Evolutionary conservation across 2,329 filamentous ascomycete genomes (phyloP).

Genomic region (Salinomyces thailandicus): DNA sequence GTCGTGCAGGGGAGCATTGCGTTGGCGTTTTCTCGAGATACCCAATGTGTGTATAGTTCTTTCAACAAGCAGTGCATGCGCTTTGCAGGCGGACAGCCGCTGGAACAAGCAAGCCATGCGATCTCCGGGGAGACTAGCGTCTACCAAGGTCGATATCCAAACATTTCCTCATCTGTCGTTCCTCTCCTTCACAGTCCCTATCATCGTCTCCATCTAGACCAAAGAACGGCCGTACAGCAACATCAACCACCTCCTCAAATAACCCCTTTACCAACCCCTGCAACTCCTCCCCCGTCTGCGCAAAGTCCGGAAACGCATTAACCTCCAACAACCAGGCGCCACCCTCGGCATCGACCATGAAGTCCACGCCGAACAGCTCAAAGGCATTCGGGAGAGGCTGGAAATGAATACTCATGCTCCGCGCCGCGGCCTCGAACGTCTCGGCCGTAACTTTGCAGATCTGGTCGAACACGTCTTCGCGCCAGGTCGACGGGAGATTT

Average conservation of each 20-base stretch:
- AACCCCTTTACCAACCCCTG: conserved; percentile 62
- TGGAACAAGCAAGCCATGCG: too few species aligned
- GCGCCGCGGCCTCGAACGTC: conserved; percentile 75
- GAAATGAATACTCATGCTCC: conserved; percentile 81
- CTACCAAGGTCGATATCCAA: conserved; percentile 38
- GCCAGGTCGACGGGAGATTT: conserved; percentile 32
- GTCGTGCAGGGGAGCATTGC: too few species aligned
- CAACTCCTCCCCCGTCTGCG: conserved; percentile 72
- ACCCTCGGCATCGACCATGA: conserved; percentile 60
- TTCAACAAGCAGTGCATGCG: background rate
- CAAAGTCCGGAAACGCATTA: conserved; percentile 94
- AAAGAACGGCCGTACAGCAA: conserved; percentile 62
- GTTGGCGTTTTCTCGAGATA: background rate
- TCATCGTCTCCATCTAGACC: conserved; percentile 14
- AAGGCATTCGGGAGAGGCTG: conserved; percentile 81
- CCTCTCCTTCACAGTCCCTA: conserved; percentile 6
- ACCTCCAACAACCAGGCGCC: conserved; percentile 73
- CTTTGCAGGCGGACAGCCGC: too few species aligned
- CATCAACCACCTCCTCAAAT: conserved; percentile 62
- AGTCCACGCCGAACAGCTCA: conserved; percentile 87
- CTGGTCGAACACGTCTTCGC: conserved; percentile 57
- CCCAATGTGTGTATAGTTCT: background rate
- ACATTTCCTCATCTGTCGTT: conserved; percentile 28
- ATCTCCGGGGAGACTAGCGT: conserved; percentile 12
- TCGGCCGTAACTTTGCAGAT: conserved; percentile 65